Evolutionary conservation across 176 grass and related monocot genomes (phyloP).

Genomic region (Cocos nucifera): DNA sequence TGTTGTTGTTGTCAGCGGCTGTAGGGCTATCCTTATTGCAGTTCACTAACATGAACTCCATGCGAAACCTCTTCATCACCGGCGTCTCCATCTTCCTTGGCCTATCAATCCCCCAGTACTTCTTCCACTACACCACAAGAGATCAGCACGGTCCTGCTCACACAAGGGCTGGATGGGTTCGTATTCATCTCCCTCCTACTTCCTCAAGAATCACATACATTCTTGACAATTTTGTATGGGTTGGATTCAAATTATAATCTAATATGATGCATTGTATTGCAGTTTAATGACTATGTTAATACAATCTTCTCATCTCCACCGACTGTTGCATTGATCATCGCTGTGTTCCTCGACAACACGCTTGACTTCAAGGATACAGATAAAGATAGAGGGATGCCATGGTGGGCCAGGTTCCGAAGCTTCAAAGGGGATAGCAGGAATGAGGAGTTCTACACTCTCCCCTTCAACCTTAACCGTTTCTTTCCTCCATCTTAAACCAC

Average conservation of each 20-base stretch:
- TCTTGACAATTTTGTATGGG: too few species aligned
- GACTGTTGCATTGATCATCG: constrained; percentile 33
- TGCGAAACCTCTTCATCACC: constrained; percentile 93
- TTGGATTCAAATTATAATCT: too few species aligned
- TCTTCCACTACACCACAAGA: constrained; percentile 71
- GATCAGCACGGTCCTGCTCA: constrained; percentile 72
- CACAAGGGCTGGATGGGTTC: constrained; percentile 85
- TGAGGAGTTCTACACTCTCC: constrained; percentile 67
- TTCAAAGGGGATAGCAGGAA: constrained; percentile 51
- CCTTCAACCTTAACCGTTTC: constrained; percentile 63
- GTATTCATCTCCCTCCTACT: constrained; percentile 3
- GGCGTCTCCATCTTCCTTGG: constrained; percentile 97
- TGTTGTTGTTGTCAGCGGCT: constrained; percentile 41
- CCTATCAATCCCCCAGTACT: constrained; percentile 88
- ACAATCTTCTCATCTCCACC: too few species aligned
- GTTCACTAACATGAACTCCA: constrained; percentile 99
- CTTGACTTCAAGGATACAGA: constrained; percentile 30
- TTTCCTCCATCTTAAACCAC: constrained; percentile 35
- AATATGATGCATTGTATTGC: too few species aligned
- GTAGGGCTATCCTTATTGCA: constrained; percentile 94
- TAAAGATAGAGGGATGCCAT: constrained; percentile 66
- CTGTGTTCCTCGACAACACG: constrained; percentile 60
- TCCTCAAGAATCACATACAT: background rate
- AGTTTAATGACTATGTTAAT: too few species aligned
- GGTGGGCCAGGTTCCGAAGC: constrained; percentile 61